A percentile compares a stretch with the other conserved stretches of the same genome.
These are phyloP conservation scores for Alternaria brassicicola DNA, from an alignment of 2,329 filamentous ascomycete species.

Conservation along the genomic window DNA sequence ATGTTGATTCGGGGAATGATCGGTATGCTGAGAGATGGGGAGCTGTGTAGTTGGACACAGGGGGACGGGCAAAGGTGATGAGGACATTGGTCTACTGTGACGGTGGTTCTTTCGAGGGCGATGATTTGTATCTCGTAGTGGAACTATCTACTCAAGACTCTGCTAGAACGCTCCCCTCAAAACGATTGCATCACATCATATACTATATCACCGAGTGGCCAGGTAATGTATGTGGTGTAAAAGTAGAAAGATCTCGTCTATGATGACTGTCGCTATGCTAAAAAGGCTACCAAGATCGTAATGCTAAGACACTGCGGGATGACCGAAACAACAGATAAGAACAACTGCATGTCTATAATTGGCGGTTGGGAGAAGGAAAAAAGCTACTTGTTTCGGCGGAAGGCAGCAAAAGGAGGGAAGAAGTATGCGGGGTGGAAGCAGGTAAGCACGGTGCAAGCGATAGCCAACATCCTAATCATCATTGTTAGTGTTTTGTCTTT, in stretches of 20 bases:
- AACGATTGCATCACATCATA: background rate
- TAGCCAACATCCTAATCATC: conserved; percentile 34
- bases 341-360: conserved; percentile 1
- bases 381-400: conserved; percentile 22
- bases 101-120: background rate
- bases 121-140: background rate
- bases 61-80: background rate
- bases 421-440: conserved; percentile 37
- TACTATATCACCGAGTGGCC: background rate
- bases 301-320: background rate
- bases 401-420: conserved; percentile 37
- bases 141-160: background rate
- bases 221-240: background rate
- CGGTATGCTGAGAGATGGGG: conserved; percentile 59
- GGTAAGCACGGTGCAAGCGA: conserved; percentile 33
- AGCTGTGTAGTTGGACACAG: conserved; percentile 8
- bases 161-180: background rate
- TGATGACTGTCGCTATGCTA: conserved; percentile 8
- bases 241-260: background rate
- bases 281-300: background rate
- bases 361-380: background rate
- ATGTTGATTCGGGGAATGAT: conserved; percentile 58
- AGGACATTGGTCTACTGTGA: background rate
- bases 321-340: background rate
- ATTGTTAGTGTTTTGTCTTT: conserved; percentile 1